phyloP scores from a whole-genome alignment of 345 rosid genomes.

The Salix suchowensis region DNA sequence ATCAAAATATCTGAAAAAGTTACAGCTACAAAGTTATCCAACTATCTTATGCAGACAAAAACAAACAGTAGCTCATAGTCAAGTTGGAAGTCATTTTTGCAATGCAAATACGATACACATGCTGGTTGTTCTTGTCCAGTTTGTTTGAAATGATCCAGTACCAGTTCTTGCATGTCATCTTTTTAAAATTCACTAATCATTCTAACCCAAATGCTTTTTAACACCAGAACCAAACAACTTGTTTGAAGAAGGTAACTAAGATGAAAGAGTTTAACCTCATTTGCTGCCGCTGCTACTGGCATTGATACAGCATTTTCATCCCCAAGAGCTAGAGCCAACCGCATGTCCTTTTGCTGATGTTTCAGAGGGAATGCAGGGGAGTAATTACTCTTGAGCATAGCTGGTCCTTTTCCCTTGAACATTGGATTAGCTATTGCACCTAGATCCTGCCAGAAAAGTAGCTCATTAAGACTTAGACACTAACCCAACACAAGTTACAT shows the following conservation, averaged over 20 bases:
- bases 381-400: constrained; percentile 59
- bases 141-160: background rate
- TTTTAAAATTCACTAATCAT: background rate
- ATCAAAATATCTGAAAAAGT: too few relatives aligned
- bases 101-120: background rate
- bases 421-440: constrained; percentile 78
- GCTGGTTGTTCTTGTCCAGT: background rate
- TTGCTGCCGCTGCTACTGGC: constrained; percentile 93
- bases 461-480: background rate
- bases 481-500: background rate
- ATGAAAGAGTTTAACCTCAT: constrained; percentile 52
- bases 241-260: background rate
- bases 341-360: constrained; percentile 93
- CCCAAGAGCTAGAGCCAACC: constrained; percentile 95
- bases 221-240: background rate
- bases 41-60: too few relatives aligned
- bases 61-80: too few relatives aligned
- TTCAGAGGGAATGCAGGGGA: constrained; percentile 83
- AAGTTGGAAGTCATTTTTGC: background rate
- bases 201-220: background rate
- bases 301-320: constrained; percentile 82
- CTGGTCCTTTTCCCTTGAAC: constrained; percentile 82
- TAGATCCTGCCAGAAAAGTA: constrained; percentile 54
- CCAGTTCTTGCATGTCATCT: background rate
- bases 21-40: too few relatives aligned